Percentiles rank a stretch among this genome's conserved stretches.
Conservation (phyloP, 805 yeast species). For the Candida pseudoglaebosa region DNA sequence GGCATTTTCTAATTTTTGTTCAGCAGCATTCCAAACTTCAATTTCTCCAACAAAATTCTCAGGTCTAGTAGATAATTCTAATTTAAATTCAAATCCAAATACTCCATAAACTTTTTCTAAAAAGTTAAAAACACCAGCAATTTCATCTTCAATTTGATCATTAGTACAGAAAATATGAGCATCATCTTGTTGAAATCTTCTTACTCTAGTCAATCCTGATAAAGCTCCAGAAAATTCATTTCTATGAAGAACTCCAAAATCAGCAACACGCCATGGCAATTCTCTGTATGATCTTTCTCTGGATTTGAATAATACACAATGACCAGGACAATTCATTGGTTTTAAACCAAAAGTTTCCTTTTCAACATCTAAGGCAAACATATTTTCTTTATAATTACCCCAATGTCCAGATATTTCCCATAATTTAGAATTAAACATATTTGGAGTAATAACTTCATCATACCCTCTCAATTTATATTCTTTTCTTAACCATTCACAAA, state of each 20-base stretch:
- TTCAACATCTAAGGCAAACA: conserved; percentile 96
- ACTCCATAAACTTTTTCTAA: conserved; percentile 81
- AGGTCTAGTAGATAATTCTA: conserved; percentile 97
- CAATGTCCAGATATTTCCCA: conserved; percentile 99
- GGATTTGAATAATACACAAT: conserved; percentile 86
- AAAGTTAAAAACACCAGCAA: conserved; percentile 80
- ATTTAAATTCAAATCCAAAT: conserved; percentile 91
- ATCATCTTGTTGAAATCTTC: conserved; percentile 99
- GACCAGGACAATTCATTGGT: conserved; percentile 93
- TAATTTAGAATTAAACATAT: conserved; percentile 94
- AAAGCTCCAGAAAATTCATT: conserved; percentile 95
- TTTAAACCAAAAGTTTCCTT: conserved; percentile 92
- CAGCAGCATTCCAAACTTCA: conserved; percentile 93
- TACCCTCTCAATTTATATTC: conserved; percentile 93
- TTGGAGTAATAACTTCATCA: conserved; percentile 98
- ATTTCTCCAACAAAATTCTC: conserved; percentile 93
- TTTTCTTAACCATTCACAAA: conserved; percentile 71
- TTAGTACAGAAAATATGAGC: conserved; percentile 96
- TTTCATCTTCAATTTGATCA: conserved; percentile 86
- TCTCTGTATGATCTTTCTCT: conserved; percentile 96
- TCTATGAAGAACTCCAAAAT: conserved; percentile 95
- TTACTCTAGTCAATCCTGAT: conserved; percentile 87
- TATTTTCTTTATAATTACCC: conserved; percentile 95
- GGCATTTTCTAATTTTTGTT: conserved; percentile 75
- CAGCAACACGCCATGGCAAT: conserved; percentile 98